Conservation (phyloP, 176 grass and related monocot genomes). For the Poa pratensis region DNA sequence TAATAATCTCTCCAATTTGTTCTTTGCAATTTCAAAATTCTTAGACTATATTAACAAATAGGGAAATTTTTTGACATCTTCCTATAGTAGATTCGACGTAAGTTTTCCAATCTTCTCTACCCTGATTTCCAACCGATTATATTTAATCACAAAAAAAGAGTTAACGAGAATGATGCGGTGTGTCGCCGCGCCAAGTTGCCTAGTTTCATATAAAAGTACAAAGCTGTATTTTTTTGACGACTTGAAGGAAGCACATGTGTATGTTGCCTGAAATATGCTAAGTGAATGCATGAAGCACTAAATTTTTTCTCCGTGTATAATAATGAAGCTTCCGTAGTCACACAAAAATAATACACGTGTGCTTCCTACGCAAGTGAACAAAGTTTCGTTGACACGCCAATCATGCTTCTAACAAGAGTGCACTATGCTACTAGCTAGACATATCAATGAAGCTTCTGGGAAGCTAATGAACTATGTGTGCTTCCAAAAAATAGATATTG, state of each 20-base stretch:
- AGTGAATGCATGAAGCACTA: neutral
- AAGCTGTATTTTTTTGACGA: neutral
- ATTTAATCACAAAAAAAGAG: too few relatives aligned
- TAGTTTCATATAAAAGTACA: too few relatives aligned
- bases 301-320: neutral
- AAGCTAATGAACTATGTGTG: neutral
- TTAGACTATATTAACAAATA: too few relatives aligned
- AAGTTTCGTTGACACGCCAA: neutral
- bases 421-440: neutral
- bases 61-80: too few relatives aligned
- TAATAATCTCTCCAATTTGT: too few relatives aligned
- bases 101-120: too few relatives aligned
- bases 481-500: neutral
- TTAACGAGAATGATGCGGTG: too few relatives aligned
- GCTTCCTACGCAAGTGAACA: neutral
- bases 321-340: neutral
- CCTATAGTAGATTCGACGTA: too few relatives aligned
- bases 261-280: neutral
- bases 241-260: neutral
- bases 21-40: too few relatives aligned
- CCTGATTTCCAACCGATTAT: too few relatives aligned
- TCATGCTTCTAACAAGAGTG: neutral
- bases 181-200: too few relatives aligned
- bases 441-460: neutral
- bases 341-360: neutral